A percentile compares a stretch with the other conserved stretches of the same genome.
Conservation (phyloP, 768 basidiomycete genomes). For the Tephrocybe sp. region DNA sequence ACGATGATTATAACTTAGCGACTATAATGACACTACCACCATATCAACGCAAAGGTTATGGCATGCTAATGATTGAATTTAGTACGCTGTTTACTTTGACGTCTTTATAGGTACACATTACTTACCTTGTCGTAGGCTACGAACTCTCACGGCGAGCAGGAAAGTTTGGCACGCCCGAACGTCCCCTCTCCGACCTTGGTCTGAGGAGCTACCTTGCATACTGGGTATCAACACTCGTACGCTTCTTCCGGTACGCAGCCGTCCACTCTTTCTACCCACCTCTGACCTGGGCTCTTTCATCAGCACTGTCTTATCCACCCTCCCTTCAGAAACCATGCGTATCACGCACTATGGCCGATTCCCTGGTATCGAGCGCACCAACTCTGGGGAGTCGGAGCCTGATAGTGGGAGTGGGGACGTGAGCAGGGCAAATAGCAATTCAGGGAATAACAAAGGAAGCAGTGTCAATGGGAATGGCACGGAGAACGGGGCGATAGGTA, state of each 20-base stretch:
- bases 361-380: constrained; percentile 37
- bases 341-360: constrained; percentile 43
- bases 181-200: constrained; percentile 92
- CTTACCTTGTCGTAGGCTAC: constrained; percentile 59
- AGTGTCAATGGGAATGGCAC: constrained; percentile 1
- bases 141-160: constrained; percentile 80
- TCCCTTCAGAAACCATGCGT: constrained; percentile 51
- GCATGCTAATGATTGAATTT: constrained; percentile 97
- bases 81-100: constrained; percentile 52
- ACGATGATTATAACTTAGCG: constrained; percentile 96
- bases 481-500: background rate
- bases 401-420: background rate
- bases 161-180: constrained; percentile 88
- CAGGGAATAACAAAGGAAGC: background rate
- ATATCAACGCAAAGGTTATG: constrained; percentile 85
- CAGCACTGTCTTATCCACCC: constrained; percentile 57
- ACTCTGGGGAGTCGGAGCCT: constrained; percentile 25
- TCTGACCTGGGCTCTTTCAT: too few relatives aligned
- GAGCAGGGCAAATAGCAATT: background rate
- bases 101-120: background rate
- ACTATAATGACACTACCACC: constrained; percentile 96
- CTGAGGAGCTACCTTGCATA: constrained; percentile 86
- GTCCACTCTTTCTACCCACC: background rate
- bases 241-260: constrained; percentile 71
- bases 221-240: constrained; percentile 82